Evolutionary conservation across 371 early-diverging fungal genomes (phyloP).

Genomic region (Lichtheimia ornata): DNA sequence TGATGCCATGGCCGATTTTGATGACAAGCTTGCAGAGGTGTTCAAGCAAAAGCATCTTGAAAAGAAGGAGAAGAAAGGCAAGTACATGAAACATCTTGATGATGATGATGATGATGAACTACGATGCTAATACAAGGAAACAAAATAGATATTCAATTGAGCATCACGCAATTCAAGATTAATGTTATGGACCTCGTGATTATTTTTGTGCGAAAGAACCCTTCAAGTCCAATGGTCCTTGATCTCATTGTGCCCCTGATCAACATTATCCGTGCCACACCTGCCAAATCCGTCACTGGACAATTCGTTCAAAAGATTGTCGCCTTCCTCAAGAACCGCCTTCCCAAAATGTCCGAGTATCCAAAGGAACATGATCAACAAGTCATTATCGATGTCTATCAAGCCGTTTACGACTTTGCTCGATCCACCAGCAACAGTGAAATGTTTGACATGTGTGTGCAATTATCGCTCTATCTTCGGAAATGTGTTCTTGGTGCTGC

Average conservation of each 20-base stretch:
- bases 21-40: conserved; percentile 88
- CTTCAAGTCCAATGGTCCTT: conserved; percentile 71
- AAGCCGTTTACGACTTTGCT: conserved; percentile 73
- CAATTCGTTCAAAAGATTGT: conserved; percentile 72
- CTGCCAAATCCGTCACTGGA: conserved; percentile 55
- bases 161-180: conserved; percentile 84
- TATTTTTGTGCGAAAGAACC: conserved; percentile 72
- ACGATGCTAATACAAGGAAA: neutral
- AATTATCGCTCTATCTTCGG: conserved; percentile 53
- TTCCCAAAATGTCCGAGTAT: conserved; percentile 63
- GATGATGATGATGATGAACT: conserved; percentile 11
- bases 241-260: conserved; percentile 71
- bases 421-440: conserved; percentile 50
- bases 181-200: conserved; percentile 83
- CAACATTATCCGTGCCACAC: conserved; percentile 56
- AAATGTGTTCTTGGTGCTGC: conserved; percentile 58
- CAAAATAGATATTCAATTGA: conserved; percentile 61
- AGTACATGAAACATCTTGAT: neutral
- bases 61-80: conserved; percentile 58
- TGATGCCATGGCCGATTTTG: conserved; percentile 91
- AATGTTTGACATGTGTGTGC: conserved; percentile 47
- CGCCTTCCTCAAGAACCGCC: conserved; percentile 61
- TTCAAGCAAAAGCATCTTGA: conserved; percentile 81
- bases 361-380: conserved; percentile 57
- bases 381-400: conserved; percentile 59